Evolutionary conservation across 2,329 filamentous ascomycete genomes (phyloP), one percentile per base, ranked within the genome.

Genomic region (Pestalotiopsis sp.): DNA sequence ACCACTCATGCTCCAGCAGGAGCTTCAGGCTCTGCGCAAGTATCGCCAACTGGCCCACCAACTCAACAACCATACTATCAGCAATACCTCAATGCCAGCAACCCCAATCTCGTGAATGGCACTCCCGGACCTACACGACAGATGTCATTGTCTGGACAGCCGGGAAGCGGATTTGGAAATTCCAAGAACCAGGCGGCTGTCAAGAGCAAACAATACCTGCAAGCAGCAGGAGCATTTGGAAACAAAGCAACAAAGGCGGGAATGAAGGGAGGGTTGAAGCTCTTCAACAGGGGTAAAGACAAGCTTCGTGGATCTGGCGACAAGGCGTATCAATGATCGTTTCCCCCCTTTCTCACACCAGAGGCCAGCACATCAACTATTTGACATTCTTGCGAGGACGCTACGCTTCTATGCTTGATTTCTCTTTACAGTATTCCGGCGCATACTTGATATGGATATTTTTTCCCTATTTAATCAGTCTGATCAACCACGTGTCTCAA

Each of bases 221-320:
- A 96, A 72, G 91, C 92, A 25, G 95, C 95, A 67, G 94, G 93
- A 66, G 93, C 92, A 76, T 94, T 94, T 72, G 94, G 95, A 67
- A 98, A 97, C 82, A 95, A 95, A 66, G 94, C 95, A 73, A 93
- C 93, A 83, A 94, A 93, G 78, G 93, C 94, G 69, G 93, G 95
- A 73, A 93, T 93, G 83, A 94, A 93, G 77, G 93, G 94, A 69
- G 94, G 95, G 63, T 97, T 97, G 83, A 95, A 95, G 66, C 81
- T 98, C 72, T 91, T 98, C 79, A 94, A 92, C 73, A 97, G 97
- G 83, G 93, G 95, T 73, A 95, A 93, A 82, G 95, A 88, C 82
- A 95, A 93, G 81, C 90, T 97, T 79, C 85, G 87, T 71, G 88
- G 86, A 78, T 88, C 88, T 72, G 89, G 90, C 77, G 93, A 96